Base-by-base conservation (phyloP, 139 green algal species). In the Trebouxia sp. region DNA sequence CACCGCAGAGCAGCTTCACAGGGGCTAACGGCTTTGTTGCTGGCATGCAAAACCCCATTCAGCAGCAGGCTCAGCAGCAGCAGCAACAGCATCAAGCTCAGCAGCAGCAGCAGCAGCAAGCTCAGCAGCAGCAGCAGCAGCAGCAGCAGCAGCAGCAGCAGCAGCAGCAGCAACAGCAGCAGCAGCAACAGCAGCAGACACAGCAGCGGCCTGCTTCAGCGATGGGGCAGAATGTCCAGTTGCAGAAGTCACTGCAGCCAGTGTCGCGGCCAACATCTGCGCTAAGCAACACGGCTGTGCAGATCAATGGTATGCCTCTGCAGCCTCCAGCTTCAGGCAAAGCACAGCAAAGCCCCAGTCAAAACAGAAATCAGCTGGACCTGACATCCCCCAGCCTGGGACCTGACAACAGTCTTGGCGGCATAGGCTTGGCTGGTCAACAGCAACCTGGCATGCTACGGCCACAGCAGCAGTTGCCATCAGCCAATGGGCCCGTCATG, bases 401-500 rank as follows among this genome's bases (percentile, higher is more conserved):
- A 6, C 10, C 32, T 12, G 35, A 30, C 6, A 32, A 72, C 30
- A 22, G n/a, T n/a, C n/a, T n/a, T n/a, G n/a, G 32, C 14, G 43
- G 26, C 62, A 72, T 72, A 24, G 62, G 32, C 15, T 1, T 22
- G n/a, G 24, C 55, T 45, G 62, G 62, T 5, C 56, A 35, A 15
- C 22, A 67, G n/a, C n/a, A 67, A 8, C 56, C 50, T n/a, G 56
- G 55, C 70, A 81, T 51, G 78, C 76, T 75, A 74, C 76, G 85
- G 69, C 80, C 83, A 58, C 82, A 84, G 75, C 77, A 84, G 81
- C 41, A 66, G 58, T 69, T 38, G 75, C 74, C 43, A 41, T 42
- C 30, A 37, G 32, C 58, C 43, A 28, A 50, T 28, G 78, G 65
- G 43, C 48, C 79, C 47, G 48, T 83, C 35, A 94, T 93, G 91